Percentiles rank a stretch among this genome's conserved stretches.
Evolutionary conservation across 176 grass and related monocot genomes (phyloP).

Genomic region (Puccinellia tenuiflora): DNA sequence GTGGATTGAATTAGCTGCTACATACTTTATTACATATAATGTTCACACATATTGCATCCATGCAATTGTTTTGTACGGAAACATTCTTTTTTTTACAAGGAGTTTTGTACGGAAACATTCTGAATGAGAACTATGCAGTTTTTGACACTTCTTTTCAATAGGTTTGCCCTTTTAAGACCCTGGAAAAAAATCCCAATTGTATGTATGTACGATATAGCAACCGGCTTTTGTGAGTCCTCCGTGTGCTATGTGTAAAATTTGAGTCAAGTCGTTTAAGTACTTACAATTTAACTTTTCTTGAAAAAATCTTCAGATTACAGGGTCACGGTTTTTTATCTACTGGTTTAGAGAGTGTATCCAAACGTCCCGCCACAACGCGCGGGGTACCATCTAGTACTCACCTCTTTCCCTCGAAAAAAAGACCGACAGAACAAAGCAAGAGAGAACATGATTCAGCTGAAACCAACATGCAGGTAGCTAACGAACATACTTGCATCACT

Average conservation of each 20-base stretch:
- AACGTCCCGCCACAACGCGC: no score
- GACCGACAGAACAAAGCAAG: no score
- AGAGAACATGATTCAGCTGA: not conserved
- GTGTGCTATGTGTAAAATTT: not conserved
- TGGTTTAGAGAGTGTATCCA: no score
- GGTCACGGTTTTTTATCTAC: no score
- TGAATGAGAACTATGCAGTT: not conserved
- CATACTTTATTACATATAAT: not conserved
- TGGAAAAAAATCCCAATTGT: not conserved
- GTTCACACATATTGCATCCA: not conserved
- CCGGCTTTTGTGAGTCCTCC: not conserved
- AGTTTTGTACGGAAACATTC: no score
- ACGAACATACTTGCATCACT: not conserved
- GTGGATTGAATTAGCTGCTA: not conserved
- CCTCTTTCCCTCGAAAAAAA: no score
- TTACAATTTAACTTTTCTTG: not conserved
- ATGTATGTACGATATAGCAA: not conserved
- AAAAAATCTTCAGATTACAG: no score
- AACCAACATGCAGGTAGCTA: not conserved
- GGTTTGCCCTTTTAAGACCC: no score
- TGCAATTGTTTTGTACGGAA: not conserved
- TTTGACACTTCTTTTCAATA: not conserved
- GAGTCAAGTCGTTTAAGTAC: not conserved
- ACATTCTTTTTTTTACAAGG: no score
- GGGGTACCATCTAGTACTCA: no score